phyloP scores from a whole-genome alignment of 1,284 basidiomycete genomes.

The Coniferiporia sulphurascens region DNA sequence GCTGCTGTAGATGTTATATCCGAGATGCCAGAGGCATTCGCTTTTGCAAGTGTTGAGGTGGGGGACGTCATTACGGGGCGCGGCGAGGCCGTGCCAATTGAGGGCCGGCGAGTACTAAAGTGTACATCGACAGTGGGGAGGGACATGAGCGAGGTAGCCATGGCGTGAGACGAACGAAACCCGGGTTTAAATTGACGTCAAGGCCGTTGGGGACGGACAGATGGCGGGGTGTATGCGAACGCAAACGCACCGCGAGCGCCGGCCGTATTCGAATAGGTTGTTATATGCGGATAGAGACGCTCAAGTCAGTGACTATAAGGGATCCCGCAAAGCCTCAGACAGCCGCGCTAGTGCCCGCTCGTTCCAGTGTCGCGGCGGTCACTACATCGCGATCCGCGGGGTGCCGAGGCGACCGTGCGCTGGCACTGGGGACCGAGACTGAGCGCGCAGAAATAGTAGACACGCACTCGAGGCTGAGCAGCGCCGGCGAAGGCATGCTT shows the following conservation, averaged over 20 bases:
- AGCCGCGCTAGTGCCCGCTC: too few relatives aligned
- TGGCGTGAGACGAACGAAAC: not conserved
- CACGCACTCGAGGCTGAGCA: conserved; percentile 9
- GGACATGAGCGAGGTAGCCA: not conserved
- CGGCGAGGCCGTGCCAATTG: not conserved
- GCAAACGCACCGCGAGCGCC: too few relatives aligned
- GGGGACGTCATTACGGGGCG: not conserved
- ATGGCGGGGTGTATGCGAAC: too few relatives aligned
- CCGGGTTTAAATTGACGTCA: too few relatives aligned
- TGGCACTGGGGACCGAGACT: not conserved
- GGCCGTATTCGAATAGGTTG: too few relatives aligned
- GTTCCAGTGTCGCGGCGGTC: too few relatives aligned
- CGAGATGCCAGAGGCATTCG: conserved; percentile 21
- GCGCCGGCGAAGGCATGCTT: conserved; percentile 17
- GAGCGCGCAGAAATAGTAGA: conserved; percentile 6
- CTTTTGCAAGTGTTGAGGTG: not conserved
- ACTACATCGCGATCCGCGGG: not conserved
- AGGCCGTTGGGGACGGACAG: too few relatives aligned
- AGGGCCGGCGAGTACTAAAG: conserved; percentile 1
- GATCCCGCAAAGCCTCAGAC: too few relatives aligned
- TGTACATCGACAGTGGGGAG: not conserved
- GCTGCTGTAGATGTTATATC: too few relatives aligned
- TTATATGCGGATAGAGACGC: too few relatives aligned
- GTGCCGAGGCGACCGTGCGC: not conserved
- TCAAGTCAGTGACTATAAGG: too few relatives aligned